Base-by-base conservation (phyloP, 2,329 filamentous ascomycete genomes). In the Ophiosphaerella narmari region DNA sequence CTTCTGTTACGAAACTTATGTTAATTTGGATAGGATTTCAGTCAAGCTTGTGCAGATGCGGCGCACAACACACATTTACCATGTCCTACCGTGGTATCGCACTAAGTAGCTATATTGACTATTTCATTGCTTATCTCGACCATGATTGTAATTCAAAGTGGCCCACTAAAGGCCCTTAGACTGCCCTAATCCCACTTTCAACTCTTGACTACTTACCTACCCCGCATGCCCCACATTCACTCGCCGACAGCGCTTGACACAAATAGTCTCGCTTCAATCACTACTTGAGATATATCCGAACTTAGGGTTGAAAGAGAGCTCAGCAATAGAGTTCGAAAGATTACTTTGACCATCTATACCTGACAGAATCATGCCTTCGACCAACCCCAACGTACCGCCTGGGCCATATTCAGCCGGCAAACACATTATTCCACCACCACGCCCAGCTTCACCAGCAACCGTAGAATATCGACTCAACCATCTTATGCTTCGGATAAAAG, bases 401-500 rank as follows among this genome's bases (percentile, higher is more conserved):
- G 56, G 57, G 1, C 66, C 66, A 4, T 65, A 67, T 32, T 29
- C 55, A 5, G 24, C 40, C 1, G 65, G 60, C 24, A 36, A 60
- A 42, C 66, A 68, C 44, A 60, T 69, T 24, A 48, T 63, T 13
- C 63, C 63, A 3, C 65, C 63, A 21, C 55, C 63, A 7, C 63
- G 65, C 1, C 58, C 65, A 1, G 14, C 39, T 5, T 69, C 66
- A 2, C 66, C 66, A 14, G 46, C 59, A 6, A 69, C 65, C 14
- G 45, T 56, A n/a, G 50, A 52, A 34, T 71, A 59, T 45, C 60
- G 60, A 12, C 56, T 70, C 12, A 72, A 72, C 33, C 69, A 72
- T 43, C 51, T 71, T 0, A 72, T 72, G 69, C 54, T 71, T 2
- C 61, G 68, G 11, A 69, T 70, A 39, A 67, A 66, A 33, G 52